These are phyloP conservation scores for Tolypocladium cylindrosporum DNA, from an alignment of 2,329 filamentous ascomycete species.

Conservation along the genomic window DNA sequence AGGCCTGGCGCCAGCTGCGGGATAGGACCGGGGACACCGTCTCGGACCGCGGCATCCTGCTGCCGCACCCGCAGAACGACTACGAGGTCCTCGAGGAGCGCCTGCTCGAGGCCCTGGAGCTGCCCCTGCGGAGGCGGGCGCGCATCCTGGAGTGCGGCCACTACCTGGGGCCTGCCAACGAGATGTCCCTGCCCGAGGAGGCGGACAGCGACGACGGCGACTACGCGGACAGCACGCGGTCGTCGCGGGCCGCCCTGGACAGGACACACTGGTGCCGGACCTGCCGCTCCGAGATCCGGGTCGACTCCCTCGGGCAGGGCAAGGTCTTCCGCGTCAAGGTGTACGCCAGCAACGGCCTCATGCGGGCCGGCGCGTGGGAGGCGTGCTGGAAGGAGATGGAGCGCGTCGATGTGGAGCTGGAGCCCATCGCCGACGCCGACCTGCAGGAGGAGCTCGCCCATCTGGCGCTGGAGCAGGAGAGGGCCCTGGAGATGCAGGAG, in stretches of 20 bases:
- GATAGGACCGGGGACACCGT: constrained; percentile 65
- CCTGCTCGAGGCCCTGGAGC: constrained; percentile 62
- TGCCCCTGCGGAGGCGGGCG: constrained; percentile 53
- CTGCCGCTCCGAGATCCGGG: constrained; percentile 44
- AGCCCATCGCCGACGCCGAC: constrained; percentile 56
- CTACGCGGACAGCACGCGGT: constrained; percentile 20
- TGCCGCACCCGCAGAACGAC: constrained; percentile 70
- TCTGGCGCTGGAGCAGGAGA: constrained; percentile 37
- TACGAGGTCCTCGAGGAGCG: constrained; percentile 73
- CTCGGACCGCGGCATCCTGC: constrained; percentile 60
- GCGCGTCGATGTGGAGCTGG: constrained; percentile 87
- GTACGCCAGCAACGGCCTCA: constrained; percentile 89
- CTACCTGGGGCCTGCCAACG: constrained; percentile 55
- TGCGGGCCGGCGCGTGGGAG: constrained; percentile 84
- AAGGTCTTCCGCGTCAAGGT: constrained; percentile 72
- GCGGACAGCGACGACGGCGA: constrained; percentile 38
- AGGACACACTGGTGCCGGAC: constrained; percentile 46
- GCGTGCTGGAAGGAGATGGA: constrained; percentile 98
- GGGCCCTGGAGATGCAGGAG: constrained; percentile 18
- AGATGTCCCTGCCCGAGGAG: constrained; percentile 30
- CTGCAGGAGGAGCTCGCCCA: constrained; percentile 51
- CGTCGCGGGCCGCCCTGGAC: constrained; percentile 9
- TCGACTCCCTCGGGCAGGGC: constrained; percentile 39
- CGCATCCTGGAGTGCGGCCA: constrained; percentile 68
- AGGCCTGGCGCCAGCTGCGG: constrained; percentile 57